These are phyloP conservation scores for Capsicum pubescens DNA, from an alignment of 257 asterid genomes.

Conservation along the genomic window DNA sequence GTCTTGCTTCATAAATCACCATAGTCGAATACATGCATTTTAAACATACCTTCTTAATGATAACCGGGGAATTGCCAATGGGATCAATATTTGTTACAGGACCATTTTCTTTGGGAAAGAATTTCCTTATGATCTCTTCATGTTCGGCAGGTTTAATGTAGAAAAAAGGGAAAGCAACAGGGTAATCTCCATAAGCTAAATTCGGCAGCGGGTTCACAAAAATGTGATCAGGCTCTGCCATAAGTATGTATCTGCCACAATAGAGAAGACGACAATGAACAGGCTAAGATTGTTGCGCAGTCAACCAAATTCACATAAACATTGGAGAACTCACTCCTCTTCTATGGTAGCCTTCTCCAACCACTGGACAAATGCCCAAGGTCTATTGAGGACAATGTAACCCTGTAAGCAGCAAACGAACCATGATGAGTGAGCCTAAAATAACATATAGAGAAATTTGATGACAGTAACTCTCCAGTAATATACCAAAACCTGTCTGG, in stretches of 20 bases:
- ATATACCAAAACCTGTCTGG: background rate
- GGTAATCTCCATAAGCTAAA: slow-evolving; percentile 48
- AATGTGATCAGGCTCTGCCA: slow-evolving; percentile 77
- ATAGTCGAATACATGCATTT: background rate
- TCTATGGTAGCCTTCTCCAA: slow-evolving; percentile 60
- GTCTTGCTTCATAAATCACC: slow-evolving; percentile 5
- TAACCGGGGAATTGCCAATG: slow-evolving; percentile 69
- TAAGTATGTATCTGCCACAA: slow-evolving; percentile 56
- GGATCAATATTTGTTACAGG: slow-evolving; percentile 61
- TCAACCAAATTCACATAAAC: slow-evolving; percentile 25
- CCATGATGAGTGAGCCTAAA: background rate
- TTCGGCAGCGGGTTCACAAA: slow-evolving; percentile 60
- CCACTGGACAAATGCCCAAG: slow-evolving; percentile 81
- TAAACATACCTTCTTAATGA: slow-evolving; percentile 52
- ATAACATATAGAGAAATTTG: background rate
- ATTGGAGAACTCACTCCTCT: slow-evolving; percentile 59
- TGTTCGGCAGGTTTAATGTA: slow-evolving; percentile 56
- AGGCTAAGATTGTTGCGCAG: background rate
- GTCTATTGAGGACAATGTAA: slow-evolving; percentile 68
- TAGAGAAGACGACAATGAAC: background rate
- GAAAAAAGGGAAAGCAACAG: slow-evolving; percentile 64
- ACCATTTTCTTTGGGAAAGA: slow-evolving; percentile 59
- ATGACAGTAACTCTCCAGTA: background rate
- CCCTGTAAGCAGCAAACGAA: slow-evolving; percentile 44
- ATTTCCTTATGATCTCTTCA: slow-evolving; percentile 53